Percentiles rank a stretch among this genome's conserved stretches.
Evolutionary conservation across 1,139 yeast species (phyloP).

Genomic region (Hemisphaericaspora xylofermentans): DNA sequence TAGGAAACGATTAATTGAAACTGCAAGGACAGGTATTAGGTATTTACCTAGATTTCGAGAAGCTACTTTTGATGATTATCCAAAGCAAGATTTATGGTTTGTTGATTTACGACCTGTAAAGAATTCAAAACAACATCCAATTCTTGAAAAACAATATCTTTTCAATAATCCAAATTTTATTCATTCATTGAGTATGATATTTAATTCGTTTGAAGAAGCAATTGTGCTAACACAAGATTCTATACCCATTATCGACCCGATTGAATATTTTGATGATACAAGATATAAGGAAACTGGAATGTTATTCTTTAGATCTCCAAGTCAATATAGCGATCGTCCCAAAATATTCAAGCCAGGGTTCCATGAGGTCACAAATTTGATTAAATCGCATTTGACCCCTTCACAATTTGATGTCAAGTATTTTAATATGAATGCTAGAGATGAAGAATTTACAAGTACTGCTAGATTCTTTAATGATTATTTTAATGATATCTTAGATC

Average conservation of each 20-base stretch:
- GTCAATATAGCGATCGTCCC: slow-evolving; percentile 19
- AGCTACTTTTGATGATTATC: slow-evolving; percentile 16
- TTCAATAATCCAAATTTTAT: slow-evolving; percentile 21
- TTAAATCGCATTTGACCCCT: slow-evolving; percentile 26
- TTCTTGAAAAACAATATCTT: slow-evolving; percentile 13
- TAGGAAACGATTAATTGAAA: slow-evolving; percentile 17
- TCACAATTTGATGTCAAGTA: slow-evolving; percentile 18
- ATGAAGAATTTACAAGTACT: slow-evolving; percentile 13
- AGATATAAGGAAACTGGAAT: slow-evolving; percentile 25
- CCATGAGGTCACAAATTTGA: slow-evolving; percentile 29
- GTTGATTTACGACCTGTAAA: slow-evolving; percentile 23
- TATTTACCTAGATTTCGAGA: slow-evolving; percentile 12
- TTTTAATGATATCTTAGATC: slow-evolving; percentile 29
- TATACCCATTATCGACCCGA: slow-evolving; percentile 27
- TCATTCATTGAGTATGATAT: slow-evolving; percentile 24
- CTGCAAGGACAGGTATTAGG: slow-evolving; percentile 21
- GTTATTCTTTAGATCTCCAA: slow-evolving; percentile 29
- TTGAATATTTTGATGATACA: slow-evolving; percentile 18
- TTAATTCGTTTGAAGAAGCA: slow-evolving; percentile 34
- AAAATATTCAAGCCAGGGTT: slow-evolving; percentile 28
- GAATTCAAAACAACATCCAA: slow-evolving; percentile 16
- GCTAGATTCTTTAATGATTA: slow-evolving; percentile 23
- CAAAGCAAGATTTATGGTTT: slow-evolving; percentile 30
- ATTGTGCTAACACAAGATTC: slow-evolving; percentile 25
- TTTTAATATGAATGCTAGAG: slow-evolving; percentile 19